A percentile compares a stretch with the other conserved stretches of the same genome.
These are phyloP conservation scores for Lojkania enalia DNA, from an alignment of 2,329 filamentous ascomycete genomes.

Conservation along the genomic window DNA sequence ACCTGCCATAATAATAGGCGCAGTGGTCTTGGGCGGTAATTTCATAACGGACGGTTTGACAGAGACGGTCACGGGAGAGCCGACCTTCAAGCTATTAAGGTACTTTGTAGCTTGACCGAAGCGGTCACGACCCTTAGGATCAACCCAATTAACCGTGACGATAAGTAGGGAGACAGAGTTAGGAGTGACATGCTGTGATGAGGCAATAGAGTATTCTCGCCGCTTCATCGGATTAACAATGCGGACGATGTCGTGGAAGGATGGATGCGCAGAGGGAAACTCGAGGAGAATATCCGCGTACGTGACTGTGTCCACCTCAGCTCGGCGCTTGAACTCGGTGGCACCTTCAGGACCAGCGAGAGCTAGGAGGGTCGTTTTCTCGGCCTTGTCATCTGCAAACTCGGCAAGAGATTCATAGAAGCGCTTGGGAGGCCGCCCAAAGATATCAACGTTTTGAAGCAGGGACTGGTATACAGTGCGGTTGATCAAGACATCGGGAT, in stretches of 20 bases:
- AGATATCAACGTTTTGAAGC: slow-evolving; percentile 91
- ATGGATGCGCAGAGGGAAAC: slow-evolving; percentile 85
- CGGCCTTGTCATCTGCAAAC: slow-evolving; percentile 78
- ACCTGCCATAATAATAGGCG: slow-evolving; percentile 97
- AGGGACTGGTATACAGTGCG: slow-evolving; percentile 92
- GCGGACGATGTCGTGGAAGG: slow-evolving; percentile 83
- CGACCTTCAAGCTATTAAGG: slow-evolving; percentile 74
- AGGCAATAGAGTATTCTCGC: slow-evolving; percentile 98
- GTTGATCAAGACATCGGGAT: slow-evolving; percentile 73
- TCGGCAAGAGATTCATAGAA: slow-evolving; percentile 94
- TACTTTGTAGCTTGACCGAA: slow-evolving; percentile 93
- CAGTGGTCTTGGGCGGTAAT: slow-evolving; percentile 82
- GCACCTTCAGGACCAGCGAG: slow-evolving; percentile 76
- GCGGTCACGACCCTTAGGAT: slow-evolving; percentile 82
- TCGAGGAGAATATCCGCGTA: slow-evolving; percentile 89
- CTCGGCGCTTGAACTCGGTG: slow-evolving; percentile 86
- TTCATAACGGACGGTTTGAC: slow-evolving; percentile 99
- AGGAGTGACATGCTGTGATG: slow-evolving; percentile 91
- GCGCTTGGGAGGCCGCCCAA: slow-evolving; percentile 93
- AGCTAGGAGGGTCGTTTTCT: slow-evolving; percentile 77
- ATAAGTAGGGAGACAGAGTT: slow-evolving; percentile 92
- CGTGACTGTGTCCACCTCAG: slow-evolving; percentile 87
- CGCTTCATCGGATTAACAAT: slow-evolving; percentile 93
- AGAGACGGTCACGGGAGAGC: slow-evolving; percentile 81
- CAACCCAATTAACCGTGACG: slow-evolving; percentile 95